These are phyloP conservation scores for Linum usitatissimum DNA, from an alignment of 345 rosid genomes.

Conservation along the genomic window DNA sequence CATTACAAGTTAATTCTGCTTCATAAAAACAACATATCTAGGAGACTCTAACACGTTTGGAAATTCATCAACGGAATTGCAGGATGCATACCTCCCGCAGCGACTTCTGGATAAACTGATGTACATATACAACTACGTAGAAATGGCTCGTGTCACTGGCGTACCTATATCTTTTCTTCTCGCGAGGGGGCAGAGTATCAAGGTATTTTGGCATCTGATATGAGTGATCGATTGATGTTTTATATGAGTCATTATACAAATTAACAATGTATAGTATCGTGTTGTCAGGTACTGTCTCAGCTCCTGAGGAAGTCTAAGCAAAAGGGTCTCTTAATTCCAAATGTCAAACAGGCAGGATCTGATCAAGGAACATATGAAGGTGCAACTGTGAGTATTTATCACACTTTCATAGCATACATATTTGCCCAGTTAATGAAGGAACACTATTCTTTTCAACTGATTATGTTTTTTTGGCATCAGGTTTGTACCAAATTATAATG, in stretches of 20 bases:
- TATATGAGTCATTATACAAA: neutral
- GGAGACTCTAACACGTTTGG: neutral
- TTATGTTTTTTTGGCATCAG: neutral
- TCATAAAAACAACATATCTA: neutral
- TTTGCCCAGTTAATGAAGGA: neutral
- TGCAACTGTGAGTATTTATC: conserved; percentile 89
- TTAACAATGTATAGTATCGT: conserved; percentile 8
- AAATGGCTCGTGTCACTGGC: conserved; percentile 99
- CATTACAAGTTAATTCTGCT: neutral
- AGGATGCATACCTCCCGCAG: conserved; percentile 99
- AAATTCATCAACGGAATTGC: conserved; percentile 15
- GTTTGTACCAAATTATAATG: neutral
- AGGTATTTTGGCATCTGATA: conserved; percentile 32
- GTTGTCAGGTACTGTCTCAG: conserved; percentile 81
- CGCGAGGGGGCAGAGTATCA: conserved; percentile 96
- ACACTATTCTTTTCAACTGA: neutral
- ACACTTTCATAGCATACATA: neutral
- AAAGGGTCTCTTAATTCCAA: conserved; percentile 73
- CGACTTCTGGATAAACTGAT: conserved; percentile 90
- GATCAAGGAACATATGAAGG: conserved; percentile 97
- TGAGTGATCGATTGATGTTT: conserved; percentile 6
- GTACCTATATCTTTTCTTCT: conserved; percentile 95
- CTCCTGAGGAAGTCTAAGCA: conserved; percentile 93
- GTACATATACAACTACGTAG: conserved; percentile 88
- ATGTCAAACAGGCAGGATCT: conserved; percentile 75